Percentiles rank a stretch among this genome's conserved stretches.
These are phyloP conservation scores for Talaromyces piceae DNA, from an alignment of 2,329 filamentous ascomycete species.

Conservation along the genomic window DNA sequence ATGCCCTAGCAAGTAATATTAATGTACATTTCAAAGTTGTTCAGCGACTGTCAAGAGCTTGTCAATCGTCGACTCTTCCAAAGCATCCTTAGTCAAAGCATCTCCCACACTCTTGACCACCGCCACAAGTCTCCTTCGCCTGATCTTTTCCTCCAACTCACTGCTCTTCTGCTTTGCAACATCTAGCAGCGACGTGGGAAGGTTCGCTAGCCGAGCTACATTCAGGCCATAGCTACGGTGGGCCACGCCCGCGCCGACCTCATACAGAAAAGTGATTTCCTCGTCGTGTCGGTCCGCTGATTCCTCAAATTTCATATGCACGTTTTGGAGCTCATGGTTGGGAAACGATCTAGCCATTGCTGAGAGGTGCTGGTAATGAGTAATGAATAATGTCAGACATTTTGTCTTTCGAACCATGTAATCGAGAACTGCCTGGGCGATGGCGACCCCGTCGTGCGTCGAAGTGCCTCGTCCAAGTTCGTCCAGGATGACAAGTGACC, in stretches of 20 bases:
- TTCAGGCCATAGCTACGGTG: constrained; percentile 93
- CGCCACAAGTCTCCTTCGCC: constrained; percentile 50
- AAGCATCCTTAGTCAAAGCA: constrained; percentile 16
- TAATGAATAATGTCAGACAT: constrained; percentile 89
- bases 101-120: constrained; percentile 23
- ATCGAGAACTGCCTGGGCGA: constrained; percentile 83
- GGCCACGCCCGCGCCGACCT: constrained; percentile 82
- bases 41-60: constrained; percentile 17
- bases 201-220: constrained; percentile 75
- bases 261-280: constrained; percentile 90
- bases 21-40: constrained; percentile 1
- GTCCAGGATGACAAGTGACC: constrained; percentile 83
- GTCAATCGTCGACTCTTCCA: constrained; percentile 19
- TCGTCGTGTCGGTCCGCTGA: constrained; percentile 50
- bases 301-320: constrained; percentile 85
- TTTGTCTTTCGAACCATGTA: constrained; percentile 68
- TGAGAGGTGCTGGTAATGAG: constrained; percentile 87
- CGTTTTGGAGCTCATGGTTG: constrained; percentile 63
- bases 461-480: constrained; percentile 89
- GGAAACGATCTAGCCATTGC: constrained; percentile 63
- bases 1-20: too few relatives aligned
- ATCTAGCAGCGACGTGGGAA: constrained; percentile 70
- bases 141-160: constrained; percentile 70
- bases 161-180: constrained; percentile 71
- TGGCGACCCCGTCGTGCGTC: constrained; percentile 93